These are phyloP conservation scores for Selenicereus undatus DNA, from an alignment of 148 eudicot species.

Conservation along the genomic window DNA sequence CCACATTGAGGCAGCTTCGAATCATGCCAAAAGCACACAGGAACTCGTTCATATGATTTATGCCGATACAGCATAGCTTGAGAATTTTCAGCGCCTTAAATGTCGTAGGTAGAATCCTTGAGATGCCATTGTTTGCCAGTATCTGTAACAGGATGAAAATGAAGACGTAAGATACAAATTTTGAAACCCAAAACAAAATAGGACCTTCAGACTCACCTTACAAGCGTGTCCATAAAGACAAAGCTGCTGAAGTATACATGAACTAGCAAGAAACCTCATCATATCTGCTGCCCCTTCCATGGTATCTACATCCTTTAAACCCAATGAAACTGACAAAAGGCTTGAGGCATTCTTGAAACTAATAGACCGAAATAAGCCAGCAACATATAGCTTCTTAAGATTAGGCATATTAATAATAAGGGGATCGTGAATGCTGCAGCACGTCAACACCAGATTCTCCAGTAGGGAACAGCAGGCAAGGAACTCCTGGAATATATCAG, in stretches of 20 bases:
- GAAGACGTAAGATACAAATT: background rate
- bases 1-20: background rate
- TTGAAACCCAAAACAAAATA: background rate
- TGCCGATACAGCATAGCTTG: background rate
- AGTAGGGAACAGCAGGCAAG: background rate
- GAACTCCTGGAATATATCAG: background rate
- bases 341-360: conserved; percentile 1
- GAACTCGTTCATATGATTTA: background rate
- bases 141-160: background rate
- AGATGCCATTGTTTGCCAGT: background rate
- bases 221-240: background rate
- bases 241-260: background rate
- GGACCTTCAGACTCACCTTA: background rate
- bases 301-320: background rate
- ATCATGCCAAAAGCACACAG: background rate
- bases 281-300: background rate
- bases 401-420: background rate
- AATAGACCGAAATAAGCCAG: background rate
- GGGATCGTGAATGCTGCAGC: background rate
- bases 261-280: conserved; percentile 1
- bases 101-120: background rate
- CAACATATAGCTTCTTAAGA: background rate
- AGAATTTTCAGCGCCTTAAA: background rate
- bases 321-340: background rate
- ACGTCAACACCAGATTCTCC: background rate